Evolutionary conservation across 371 early-diverging fungal species (phyloP), one percentile per base, ranked within the genome.

Genomic region (Blastocladiella emersonii): DNA sequence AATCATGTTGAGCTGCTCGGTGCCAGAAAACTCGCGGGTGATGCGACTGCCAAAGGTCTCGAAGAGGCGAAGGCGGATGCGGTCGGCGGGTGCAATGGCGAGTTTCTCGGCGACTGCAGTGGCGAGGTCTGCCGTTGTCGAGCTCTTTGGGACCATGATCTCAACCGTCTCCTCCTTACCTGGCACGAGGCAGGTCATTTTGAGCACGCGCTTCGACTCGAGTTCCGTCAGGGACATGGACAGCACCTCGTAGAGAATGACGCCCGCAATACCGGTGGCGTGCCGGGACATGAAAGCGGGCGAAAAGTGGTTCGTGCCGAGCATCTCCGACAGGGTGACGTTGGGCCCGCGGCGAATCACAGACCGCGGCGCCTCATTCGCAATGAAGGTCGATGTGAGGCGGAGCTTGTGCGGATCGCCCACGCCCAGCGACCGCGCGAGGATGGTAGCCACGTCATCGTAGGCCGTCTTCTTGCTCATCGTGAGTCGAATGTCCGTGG

Each of bases 181-280:
- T 3, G 39, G 41, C 43, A 53, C 12, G n/a, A 61, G 8, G 39
- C 23, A n/a, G 15, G 53, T 30, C 53, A 30, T 30, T 1, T 19
- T 8, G 15, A 51, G 15, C 37, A 56, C 61, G 43, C 84, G 82
- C 69, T 90, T 91, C 51, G 74, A 80, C 63, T 95, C 94, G 36
- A 92, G 74, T 68, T 94, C 92, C 15, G 75, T 73, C 44, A 94
- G 72, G 25, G 82, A 79, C 27, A 92, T 76, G 44, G 91, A 88
- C 62, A 93, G 65, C 39, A 88, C 78, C 67, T 96, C 95, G 69
- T 92, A 96, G 35, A 60, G 67, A 37, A 74, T 65, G 43, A 12
- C n/a, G 34, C 34, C 23, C 32, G 17, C 27, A 27, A 63, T 23
- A 37, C 21, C 56, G 34, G 1, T 12, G 7, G 15, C n/a, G 32